Evolutionary conservation across 805 yeast genomes (phyloP).

Genomic region (Lipomyces yamadae): DNA sequence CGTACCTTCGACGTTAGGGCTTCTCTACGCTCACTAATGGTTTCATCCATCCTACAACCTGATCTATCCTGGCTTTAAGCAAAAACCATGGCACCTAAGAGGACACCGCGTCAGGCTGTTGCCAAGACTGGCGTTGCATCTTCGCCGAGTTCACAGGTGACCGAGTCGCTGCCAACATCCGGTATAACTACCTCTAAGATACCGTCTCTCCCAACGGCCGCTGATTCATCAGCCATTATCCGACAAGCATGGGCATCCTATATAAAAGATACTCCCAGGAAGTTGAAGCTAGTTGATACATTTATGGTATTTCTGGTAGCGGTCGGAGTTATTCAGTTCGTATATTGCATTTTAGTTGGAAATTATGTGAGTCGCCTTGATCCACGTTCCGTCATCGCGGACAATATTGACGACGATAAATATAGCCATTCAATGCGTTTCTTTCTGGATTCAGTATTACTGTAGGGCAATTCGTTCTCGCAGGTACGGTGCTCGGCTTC

Average conservation of each 20-base stretch:
- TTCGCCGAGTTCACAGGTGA: neutral
- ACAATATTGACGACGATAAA: neutral
- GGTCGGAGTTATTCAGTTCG: conserved; percentile 78
- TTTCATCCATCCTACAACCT: neutral
- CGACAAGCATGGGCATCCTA: conserved; percentile 23
- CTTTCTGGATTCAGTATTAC: conserved; percentile 89
- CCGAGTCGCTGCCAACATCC: neutral
- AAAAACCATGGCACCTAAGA: conserved; percentile 12
- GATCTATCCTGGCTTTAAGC: neutral
- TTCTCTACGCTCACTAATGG: no score
- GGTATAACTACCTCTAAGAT: neutral
- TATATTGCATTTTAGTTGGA: conserved; percentile 76
- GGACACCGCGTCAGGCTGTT: conserved; percentile 2
- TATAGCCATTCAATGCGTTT: conserved; percentile 90
- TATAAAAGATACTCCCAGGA: conserved; percentile 26
- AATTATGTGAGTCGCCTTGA: conserved; percentile 56
- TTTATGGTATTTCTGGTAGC: conserved; percentile 76
- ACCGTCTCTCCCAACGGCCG: conserved; percentile 14
- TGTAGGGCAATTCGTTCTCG: conserved; percentile 93
- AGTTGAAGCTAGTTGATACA: conserved; percentile 67
- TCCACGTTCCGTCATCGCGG: neutral
- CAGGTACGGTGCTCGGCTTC: conserved; percentile 47
- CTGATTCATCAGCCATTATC: conserved; percentile 26
- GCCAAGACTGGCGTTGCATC: conserved; percentile 4
- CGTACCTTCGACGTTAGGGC: no score